Base-by-base conservation (phyloP, 1,139 yeast species). In the Yamadazyma friedrichii region DNA sequence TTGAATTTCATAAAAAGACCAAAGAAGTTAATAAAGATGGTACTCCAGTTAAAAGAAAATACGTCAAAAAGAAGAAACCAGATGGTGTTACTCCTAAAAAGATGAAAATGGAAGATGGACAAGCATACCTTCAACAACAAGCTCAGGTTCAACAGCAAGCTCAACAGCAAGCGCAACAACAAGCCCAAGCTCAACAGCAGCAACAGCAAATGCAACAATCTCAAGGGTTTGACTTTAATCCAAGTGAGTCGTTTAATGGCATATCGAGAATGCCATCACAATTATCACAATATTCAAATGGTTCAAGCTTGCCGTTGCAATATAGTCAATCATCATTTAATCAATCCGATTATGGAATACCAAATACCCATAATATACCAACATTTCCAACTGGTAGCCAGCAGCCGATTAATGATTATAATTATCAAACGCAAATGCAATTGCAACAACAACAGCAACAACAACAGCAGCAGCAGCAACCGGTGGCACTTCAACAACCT, bases 1-100 rank as follows among this genome's bases (percentile, higher is more conserved):
- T 79, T 41, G 66, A 61, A 9, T 61, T 81, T 13, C 74, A 75
- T 12, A 68, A 71, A 44, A 76, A 78, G 52, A 56, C 67, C 16
- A 78, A 76, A 53, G 71, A 67, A 15, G 49, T 59, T 25, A 62
- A 65, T 41, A 70, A 70, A 46, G 74, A 68, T 40, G 69, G 72
- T 10, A 66, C 75, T 16, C 76, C 73, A 2, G 62, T 66, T n/a
- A 72, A 72, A 45, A 54, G 78, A 35, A 71, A 70, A 45, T 71
- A 71, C 46, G 59, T 62, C 22, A 70, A 70, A 52, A 68, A 67
- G 51, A 67, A 65, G 47, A 65, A 62, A 40, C 56, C 58, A 9
- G 70, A 65, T 4, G 73, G 62, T 10, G 58, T 70, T 2, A 67
- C 72, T 0, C 60, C 70, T 9, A 70, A 70, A 54, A 70, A 68